These are phyloP conservation scores for Hibiscus trionum DNA, from an alignment of 345 rosid genomes.

Conservation along the genomic window DNA sequence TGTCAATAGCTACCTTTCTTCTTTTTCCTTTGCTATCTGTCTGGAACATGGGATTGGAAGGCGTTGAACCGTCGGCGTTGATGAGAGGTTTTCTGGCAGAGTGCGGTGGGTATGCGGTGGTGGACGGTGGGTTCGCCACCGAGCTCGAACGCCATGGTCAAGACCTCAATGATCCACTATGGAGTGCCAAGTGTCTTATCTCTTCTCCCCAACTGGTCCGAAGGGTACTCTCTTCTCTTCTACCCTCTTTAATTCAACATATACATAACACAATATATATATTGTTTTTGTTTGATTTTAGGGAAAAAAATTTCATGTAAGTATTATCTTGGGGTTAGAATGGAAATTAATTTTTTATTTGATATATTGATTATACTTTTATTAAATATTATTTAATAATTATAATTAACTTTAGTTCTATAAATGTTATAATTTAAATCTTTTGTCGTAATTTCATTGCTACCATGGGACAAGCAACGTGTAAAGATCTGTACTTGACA, in stretches of 20 bases:
- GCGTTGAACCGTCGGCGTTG: conserved; percentile 19
- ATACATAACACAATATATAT: no score
- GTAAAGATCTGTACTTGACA: neutral
- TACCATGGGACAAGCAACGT: neutral
- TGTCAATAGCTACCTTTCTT: neutral
- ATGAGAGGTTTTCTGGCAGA: conserved; percentile 51
- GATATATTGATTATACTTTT: no score
- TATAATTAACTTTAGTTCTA: no score
- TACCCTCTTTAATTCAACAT: neutral
- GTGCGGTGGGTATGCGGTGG: conserved; percentile 71
- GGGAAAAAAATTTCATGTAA: neutral
- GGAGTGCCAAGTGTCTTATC: conserved; percentile 92
- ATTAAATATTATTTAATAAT: no score
- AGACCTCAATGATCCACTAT: conserved; percentile 82
- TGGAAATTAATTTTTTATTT: no score
- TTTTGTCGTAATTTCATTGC: no score
- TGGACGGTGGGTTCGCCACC: conserved; percentile 92
- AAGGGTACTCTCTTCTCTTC: conserved; percentile 33
- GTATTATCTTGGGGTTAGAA: no score
- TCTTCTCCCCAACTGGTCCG: conserved; percentile 76
- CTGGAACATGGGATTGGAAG: conserved; percentile 30
- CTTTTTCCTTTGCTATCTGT: neutral
- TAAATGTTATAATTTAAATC: no score
- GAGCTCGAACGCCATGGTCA: conserved; percentile 89
- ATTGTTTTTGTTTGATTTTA: neutral